Evolutionary conservation across 805 yeast species (phyloP).

Genomic region (Barnettozyma californica): DNA sequence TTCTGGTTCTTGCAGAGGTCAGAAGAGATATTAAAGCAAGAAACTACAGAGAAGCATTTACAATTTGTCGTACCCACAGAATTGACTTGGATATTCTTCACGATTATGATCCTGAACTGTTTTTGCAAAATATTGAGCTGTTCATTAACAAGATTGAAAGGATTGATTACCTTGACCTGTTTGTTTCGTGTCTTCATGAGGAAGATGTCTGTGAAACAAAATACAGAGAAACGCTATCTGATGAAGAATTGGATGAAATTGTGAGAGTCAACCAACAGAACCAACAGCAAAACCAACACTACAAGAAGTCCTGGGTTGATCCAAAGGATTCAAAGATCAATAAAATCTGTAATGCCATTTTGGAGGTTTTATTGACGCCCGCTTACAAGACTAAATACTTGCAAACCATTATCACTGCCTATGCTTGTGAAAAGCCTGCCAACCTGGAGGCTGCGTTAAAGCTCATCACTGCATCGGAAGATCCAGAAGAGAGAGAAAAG

Average conservation of each 20-base stretch:
- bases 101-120: constrained; percentile 76
- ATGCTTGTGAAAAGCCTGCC: constrained; percentile 88
- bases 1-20: constrained; percentile 82
- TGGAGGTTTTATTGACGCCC: constrained; percentile 47
- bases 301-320: constrained; percentile 33
- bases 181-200: constrained; percentile 78
- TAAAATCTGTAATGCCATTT: constrained; percentile 65
- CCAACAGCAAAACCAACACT: constrained; percentile 27
- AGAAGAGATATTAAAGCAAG: constrained; percentile 56
- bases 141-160: constrained; percentile 68
- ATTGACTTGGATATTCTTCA: constrained; percentile 85
- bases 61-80: constrained; percentile 83
- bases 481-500: constrained; percentile 46
- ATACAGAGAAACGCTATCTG: constrained; percentile 63
- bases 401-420: constrained; percentile 83
- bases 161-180: constrained; percentile 77
- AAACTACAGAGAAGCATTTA: constrained; percentile 68
- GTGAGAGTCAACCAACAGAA: constrained; percentile 28
- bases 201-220: constrained; percentile 82
- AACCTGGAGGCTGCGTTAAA: constrained; percentile 69
- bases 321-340: constrained; percentile 58
- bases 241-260: constrained; percentile 27
- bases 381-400: constrained; percentile 52
- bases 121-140: constrained; percentile 53
- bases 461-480: constrained; percentile 49